phyloP scores from a whole-genome alignment of 2,329 filamentous ascomycete species.

The Colletotrichum musae region DNA sequence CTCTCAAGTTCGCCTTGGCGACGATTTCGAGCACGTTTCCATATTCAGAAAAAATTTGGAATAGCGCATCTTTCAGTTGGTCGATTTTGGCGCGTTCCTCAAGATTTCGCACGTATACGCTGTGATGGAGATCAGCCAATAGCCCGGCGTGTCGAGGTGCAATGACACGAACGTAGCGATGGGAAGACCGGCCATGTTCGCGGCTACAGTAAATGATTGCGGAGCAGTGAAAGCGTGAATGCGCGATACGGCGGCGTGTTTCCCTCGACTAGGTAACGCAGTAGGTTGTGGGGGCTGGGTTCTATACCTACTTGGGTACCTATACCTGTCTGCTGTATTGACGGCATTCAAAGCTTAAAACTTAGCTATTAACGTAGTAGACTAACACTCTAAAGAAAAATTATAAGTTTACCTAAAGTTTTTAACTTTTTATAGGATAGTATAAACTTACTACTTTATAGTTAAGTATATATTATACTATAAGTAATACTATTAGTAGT shows the following conservation, averaged over 20 bases:
- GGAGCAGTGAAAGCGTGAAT: neutral
- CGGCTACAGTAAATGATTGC: slow-evolving; percentile 50
- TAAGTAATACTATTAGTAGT: too few species aligned
- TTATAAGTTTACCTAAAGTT: too few species aligned
- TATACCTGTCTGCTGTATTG: too few species aligned
- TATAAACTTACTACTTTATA: too few species aligned
- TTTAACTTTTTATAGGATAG: too few species aligned
- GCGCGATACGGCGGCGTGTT: neutral
- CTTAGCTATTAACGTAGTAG: too few species aligned
- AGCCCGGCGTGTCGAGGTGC: slow-evolving; percentile 73
- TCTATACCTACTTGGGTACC: too few species aligned
- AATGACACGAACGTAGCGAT: slow-evolving; percentile 82
- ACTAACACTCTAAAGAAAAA: too few species aligned
- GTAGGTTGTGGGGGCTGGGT: too few species aligned
- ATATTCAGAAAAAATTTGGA: slow-evolving; percentile 88
- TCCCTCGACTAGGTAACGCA: too few species aligned
- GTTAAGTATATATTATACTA: too few species aligned
- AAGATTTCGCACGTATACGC: slow-evolving; percentile 84
- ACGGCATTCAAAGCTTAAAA: too few species aligned
- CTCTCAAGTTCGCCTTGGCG: slow-evolving; percentile 90
- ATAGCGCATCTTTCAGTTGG: slow-evolving; percentile 79
- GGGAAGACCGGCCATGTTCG: slow-evolving; percentile 53
- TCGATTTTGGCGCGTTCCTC: slow-evolving; percentile 93
- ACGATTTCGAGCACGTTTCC: slow-evolving; percentile 88
- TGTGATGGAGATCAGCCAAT: slow-evolving; percentile 57